Base-by-base conservation (phyloP, 495 filamentous ascomycete genomes). In the Geopyxis carbonaria region DNA sequence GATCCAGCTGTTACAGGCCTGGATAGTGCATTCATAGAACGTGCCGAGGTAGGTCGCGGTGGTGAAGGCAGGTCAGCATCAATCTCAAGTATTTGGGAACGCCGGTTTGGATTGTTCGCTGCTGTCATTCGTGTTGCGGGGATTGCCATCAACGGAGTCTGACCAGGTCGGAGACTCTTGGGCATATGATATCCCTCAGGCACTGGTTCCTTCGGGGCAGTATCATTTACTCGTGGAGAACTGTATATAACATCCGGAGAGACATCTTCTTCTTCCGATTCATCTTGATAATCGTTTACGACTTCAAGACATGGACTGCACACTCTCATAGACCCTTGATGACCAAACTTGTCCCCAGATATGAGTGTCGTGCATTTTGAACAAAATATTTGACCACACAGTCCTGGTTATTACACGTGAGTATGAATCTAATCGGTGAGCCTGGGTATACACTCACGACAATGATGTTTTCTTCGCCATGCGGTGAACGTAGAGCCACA, bases 401-500 rank as follows among this genome's bases (percentile, higher is more conserved):
- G 68, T 68, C 33, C 62, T 64, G 57, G 13, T 29, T 36, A 24
- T 19, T 3, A 16, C 13, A 14, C 14, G 27, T 6, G 40, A 18
- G n/a, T 10, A 36, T 16, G 25, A 14, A 2, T 25, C 25, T 25
- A 15, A 22, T 5, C n/a, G 25, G 14, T 34, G 15, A 36, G 3
- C 23, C 11, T 6, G 10, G 20, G 8, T 9, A 24, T 13, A 5
- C 31, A 59, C 34, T 74, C 80, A 51, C 91, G 73, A 55, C 91
- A 99, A 53, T 99, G 91, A 59, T 99, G 91, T 53, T 95, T 95
- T 40, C 91, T 72, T 40, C 91, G 71, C 53, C 93, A 95, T 15
- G 91, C 91, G 2, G 83, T 78, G 50, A 99, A 95, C 14, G 80
- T 68, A 45, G 82, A 76, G 30, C 76, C 78, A 51, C 91, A 99